phyloP scores from a whole-genome alignment of 441 rosid species.

The Geranium incanum region DNA sequence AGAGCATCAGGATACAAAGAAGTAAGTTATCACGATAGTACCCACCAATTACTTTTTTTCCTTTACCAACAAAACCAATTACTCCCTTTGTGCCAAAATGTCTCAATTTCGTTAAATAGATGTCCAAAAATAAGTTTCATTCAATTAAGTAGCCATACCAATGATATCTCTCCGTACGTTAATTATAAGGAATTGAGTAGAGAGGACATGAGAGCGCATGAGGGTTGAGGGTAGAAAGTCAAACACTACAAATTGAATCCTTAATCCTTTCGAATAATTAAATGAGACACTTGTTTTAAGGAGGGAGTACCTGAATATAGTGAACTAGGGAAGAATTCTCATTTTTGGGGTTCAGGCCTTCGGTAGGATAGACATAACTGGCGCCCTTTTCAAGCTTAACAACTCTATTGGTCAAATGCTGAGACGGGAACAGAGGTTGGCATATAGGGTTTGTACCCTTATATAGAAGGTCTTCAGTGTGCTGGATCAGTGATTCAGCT shows the following conservation, averaged over 20 bases:
- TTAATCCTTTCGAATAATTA: background rate
- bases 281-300: background rate
- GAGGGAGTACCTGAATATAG: constrained; percentile 58
- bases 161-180: background rate
- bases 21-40: background rate
- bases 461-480: constrained; percentile 56
- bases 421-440: constrained; percentile 65
- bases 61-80: background rate
- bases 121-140: background rate
- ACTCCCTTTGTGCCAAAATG: background rate
- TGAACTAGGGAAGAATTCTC: constrained; percentile 78
- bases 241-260: background rate
- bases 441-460: constrained; percentile 50
- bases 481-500: constrained; percentile 56
- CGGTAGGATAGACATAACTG: constrained; percentile 44
- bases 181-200: background rate
- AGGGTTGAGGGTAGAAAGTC: background rate
- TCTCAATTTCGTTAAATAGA: background rate
- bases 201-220: background rate
- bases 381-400: constrained; percentile 53
- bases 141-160: background rate
- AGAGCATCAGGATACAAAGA: background rate
- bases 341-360: constrained; percentile 67
- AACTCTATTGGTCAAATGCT: constrained; percentile 60
- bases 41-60: background rate